Percentiles rank a stretch among this genome's conserved stretches.
These are phyloP conservation scores for Pseudogymnoascus sp. DNA, from an alignment of 2,329 filamentous ascomycete genomes.

Conservation along the genomic window DNA sequence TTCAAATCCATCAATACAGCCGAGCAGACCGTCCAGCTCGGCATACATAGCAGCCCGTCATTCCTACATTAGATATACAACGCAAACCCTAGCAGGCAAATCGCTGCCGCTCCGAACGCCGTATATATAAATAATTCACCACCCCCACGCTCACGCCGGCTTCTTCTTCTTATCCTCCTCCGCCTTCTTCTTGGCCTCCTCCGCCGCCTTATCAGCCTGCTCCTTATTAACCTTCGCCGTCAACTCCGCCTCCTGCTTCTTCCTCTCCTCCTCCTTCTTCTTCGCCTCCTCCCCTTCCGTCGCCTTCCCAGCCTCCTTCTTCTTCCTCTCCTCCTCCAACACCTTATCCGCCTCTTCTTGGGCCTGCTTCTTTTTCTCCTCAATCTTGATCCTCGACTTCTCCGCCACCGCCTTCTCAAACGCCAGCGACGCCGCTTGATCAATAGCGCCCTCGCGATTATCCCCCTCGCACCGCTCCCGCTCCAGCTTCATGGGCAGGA, in stretches of 20 bases:
- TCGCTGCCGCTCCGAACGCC: background rate
- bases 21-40: background rate
- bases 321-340: background rate
- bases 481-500: conserved; percentile 49
- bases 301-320: background rate
- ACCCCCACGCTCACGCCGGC: background rate
- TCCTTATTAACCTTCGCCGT: background rate
- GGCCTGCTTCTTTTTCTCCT: background rate
- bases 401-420: background rate
- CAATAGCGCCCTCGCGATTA: conserved; percentile 20
- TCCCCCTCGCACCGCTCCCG: conserved; percentile 35
- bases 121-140: background rate
- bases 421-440: background rate
- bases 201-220: background rate
- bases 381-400: background rate
- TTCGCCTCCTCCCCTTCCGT: background rate
- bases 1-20: background rate
- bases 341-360: background rate
- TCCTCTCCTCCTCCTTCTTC: background rate
- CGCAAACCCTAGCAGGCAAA: background rate
- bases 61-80: background rate
- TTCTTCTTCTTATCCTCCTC: background rate
- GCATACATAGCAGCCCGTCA: background rate
- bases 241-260: background rate
- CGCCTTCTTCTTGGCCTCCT: background rate